A percentile compares a stretch with the other conserved stretches of the same genome.
These are phyloP conservation scores for Backusella liffmaniae DNA, from an alignment of 192 early-diverging fungal genomes.

Conservation along the genomic window DNA sequence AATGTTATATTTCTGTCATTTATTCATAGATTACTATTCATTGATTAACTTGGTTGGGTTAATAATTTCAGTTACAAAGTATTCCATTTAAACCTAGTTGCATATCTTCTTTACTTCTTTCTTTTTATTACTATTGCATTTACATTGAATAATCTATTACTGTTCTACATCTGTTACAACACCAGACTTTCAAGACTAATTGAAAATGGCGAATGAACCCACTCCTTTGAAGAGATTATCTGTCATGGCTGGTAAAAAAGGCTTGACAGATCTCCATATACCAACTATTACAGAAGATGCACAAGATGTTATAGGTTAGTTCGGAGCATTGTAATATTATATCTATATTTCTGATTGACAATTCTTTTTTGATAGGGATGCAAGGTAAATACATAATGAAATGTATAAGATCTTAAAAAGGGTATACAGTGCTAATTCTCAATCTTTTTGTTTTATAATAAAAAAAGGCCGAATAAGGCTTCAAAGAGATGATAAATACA, in stretches of 20 bases:
- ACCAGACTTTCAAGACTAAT: neutral
- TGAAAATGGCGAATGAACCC: slow-evolving; percentile 24
- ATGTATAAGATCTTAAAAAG: neutral
- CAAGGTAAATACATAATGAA: slow-evolving; percentile 17
- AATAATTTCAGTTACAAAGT: slow-evolving; percentile 9
- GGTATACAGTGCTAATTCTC: neutral
- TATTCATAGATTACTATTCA: neutral
- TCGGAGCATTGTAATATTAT: slow-evolving; percentile 10
- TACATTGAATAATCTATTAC: neutral
- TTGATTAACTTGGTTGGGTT: neutral
- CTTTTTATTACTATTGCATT: neutral
- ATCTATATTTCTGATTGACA: neutral
- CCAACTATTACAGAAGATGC: slow-evolving; percentile 47
- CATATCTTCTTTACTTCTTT: slow-evolving; percentile 6
- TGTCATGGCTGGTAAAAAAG: slow-evolving; percentile 37
- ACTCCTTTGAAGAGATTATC: slow-evolving; percentile 36
- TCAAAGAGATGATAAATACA: slow-evolving; percentile 16
- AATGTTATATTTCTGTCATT: slow-evolving; percentile 2
- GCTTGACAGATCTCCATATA: slow-evolving; percentile 40
- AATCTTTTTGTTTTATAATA: neutral
- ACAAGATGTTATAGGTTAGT: slow-evolving; percentile 41
- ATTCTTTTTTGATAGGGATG: slow-evolving; percentile 15
- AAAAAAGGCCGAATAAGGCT: slow-evolving; percentile 21
- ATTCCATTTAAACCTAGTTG: slow-evolving; percentile 4
- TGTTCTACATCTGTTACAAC: neutral